A percentile compares a stretch with the other conserved stretches of the same genome.
These are phyloP conservation scores for Acanthamoeba lenticulata DNA, from an alignment of 208 protist genomes.

Conservation along the genomic window DNA sequence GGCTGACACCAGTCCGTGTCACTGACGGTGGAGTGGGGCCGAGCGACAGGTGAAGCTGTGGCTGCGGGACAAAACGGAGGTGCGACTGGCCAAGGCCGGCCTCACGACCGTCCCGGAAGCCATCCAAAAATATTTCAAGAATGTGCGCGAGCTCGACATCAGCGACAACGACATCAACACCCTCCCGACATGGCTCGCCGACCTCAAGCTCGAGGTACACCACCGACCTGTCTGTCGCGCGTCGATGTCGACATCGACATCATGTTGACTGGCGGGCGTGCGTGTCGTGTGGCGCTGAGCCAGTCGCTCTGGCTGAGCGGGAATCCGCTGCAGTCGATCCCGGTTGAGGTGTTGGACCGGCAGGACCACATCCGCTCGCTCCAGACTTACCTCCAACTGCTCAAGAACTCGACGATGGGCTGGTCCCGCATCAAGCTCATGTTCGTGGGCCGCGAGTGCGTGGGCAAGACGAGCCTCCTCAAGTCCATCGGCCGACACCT, in stretches of 20 bases:
- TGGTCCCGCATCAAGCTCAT: conserved; percentile 53
- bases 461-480: not conserved
- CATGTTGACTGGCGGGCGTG: not conserved
- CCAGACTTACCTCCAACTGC: conserved; percentile 38
- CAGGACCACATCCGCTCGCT: not conserved
- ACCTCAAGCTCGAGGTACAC: conserved; percentile 27
- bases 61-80: not conserved
- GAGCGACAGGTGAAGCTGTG: not conserved
- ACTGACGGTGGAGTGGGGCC: too few species aligned
- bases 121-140: conserved; percentile 31
- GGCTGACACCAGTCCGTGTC: not conserved
- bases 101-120: not conserved
- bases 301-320: not conserved
- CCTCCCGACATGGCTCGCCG: conserved; percentile 23
- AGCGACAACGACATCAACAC: conserved; percentile 17
- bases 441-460: conserved; percentile 14
- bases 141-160: conserved; percentile 16
- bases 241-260: not conserved
- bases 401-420: not conserved
- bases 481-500: not conserved
- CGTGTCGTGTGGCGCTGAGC: not conserved
- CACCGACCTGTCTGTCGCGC: not conserved
- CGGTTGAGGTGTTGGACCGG: not conserved
- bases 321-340: conserved; percentile 25
- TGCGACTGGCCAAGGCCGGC: conserved; percentile 32